Base-by-base conservation (phyloP, 441 rosid genomes). In the Pelargonium citronellum region DNA sequence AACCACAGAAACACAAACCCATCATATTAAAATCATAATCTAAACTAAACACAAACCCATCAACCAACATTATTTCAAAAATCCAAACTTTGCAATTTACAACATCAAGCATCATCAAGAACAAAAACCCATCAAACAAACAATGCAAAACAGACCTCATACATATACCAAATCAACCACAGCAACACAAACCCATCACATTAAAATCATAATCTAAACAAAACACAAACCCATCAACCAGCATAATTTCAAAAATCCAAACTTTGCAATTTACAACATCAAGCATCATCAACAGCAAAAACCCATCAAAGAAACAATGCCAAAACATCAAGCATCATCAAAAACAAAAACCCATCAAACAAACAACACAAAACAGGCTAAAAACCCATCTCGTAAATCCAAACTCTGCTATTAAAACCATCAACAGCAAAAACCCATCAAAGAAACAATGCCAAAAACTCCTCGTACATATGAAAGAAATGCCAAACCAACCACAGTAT, bases 81-180 rank as follows among this genome's bases (percentile, higher is more conserved):
- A 34, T 34, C 34, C 34, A 30, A 30, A 30, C 34, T 30, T 30
- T 1, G 34, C 34, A 30, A 30, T 30, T 30, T 1, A 30, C 39
- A 34, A 4, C 39, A 34, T 34, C 39, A 34, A 30, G 0, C 39
- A 34, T 34, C 39, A 34, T 4, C 5, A 34, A 34, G 6, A 4
- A 34, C 7, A 4, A 34, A 4, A 4, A 34, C 39, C 49, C 46
- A 62, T 68, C 71, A 69, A 67, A 17, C 30, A 74, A 46, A 27
- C 10, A 49, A 73, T 0, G 7, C 20, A 72, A 27, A 27, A 27
- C 19, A 34, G 3, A 61, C 53, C 24, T 15, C 34, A 8, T 43
- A 9, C 24, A 51, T 2, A 34, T 34, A 5, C 39, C 39, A 34
- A 34, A 34, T 5, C 39, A 34, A 34, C 39, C 39, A 34, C 6